phyloP scores from a whole-genome alignment of 169 alveolate genomes.

The Eimeria nieschulzi region DNA sequence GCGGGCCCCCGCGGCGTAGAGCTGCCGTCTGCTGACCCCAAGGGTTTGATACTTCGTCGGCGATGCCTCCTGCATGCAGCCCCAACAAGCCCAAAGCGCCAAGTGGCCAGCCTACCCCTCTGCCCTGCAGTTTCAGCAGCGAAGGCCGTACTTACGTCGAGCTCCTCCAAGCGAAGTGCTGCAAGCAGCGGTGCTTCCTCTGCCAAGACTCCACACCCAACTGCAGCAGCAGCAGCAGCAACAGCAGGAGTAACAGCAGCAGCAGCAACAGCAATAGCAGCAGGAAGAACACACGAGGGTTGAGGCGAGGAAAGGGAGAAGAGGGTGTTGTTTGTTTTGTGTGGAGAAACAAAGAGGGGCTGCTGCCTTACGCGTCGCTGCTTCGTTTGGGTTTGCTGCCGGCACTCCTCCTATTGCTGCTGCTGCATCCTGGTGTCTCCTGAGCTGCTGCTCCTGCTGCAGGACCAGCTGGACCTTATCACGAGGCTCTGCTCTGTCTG shows the following conservation, averaged over 20 bases:
- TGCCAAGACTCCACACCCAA: constrained; percentile 30
- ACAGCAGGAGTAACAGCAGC: constrained; percentile 12
- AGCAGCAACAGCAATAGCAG: constrained; percentile 30
- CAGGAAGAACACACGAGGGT: background rate
- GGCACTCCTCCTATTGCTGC: background rate
- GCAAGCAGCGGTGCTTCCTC: constrained; percentile 38
- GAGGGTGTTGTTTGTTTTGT: background rate
- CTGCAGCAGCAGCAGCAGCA: constrained; percentile 29
- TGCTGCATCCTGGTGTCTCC: background rate
- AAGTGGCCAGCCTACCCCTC: background rate
- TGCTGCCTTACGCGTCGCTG: constrained; percentile 9
- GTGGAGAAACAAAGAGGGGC: background rate
- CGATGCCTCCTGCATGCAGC: background rate
- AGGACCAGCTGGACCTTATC: constrained; percentile 27
- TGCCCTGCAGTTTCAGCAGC: constrained; percentile 7
- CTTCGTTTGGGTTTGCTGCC: background rate
- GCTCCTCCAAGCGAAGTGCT: constrained; percentile 26
- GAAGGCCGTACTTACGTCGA: background rate
- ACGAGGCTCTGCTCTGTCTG: background rate
- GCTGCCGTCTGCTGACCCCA: constrained; percentile 43
- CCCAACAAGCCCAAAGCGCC: background rate
- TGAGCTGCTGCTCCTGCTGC: background rate
- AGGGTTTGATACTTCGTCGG: constrained; percentile 9
- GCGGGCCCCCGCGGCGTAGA: constrained; percentile 61
- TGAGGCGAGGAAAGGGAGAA: background rate